Percentiles rank a stretch among this genome's conserved stretches.
Conservation (phyloP, 2,329 filamentous ascomycete genomes). For the Alternaria longipes region DNA sequence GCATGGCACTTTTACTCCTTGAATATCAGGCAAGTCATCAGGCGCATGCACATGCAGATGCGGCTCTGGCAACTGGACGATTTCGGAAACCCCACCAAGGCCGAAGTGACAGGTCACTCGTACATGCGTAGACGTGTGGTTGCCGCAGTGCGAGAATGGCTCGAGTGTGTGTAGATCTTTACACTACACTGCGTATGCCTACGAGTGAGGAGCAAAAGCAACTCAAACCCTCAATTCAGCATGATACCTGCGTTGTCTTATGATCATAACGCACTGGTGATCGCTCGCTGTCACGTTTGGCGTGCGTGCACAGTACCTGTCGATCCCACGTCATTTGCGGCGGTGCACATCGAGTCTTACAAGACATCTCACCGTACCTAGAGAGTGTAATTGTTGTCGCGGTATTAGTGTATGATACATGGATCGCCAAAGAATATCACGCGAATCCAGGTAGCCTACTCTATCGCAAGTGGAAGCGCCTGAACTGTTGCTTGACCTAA, state of each 20-base stretch:
- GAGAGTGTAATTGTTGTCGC: not conserved
- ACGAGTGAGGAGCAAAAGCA: not conserved
- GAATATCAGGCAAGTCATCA: not conserved
- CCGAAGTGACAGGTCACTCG: not conserved
- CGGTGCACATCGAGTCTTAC: not conserved
- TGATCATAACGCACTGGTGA: not conserved
- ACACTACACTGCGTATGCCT: conserved; percentile 1
- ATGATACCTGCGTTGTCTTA: not conserved
- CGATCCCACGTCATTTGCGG: conserved; percentile 3
- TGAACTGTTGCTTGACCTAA: not conserved
- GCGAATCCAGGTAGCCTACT: not conserved
- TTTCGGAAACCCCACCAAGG: not conserved
- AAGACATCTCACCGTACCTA: not conserved
- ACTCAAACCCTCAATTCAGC: not conserved
- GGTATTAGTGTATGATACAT: not conserved
- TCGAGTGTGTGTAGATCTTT: not conserved
- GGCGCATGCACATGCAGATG: not conserved
- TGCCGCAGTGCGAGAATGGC: not conserved
- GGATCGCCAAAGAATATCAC: not conserved
- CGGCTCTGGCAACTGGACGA: not conserved
- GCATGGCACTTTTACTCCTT: not conserved
- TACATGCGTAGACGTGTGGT: not conserved
- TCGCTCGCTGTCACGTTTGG: not conserved
- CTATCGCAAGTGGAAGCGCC: not conserved
- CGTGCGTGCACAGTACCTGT: not conserved